These are phyloP conservation scores for Raffaelea ambrosiae DNA, from an alignment of 2,329 filamentous ascomycete genomes.

Conservation along the genomic window DNA sequence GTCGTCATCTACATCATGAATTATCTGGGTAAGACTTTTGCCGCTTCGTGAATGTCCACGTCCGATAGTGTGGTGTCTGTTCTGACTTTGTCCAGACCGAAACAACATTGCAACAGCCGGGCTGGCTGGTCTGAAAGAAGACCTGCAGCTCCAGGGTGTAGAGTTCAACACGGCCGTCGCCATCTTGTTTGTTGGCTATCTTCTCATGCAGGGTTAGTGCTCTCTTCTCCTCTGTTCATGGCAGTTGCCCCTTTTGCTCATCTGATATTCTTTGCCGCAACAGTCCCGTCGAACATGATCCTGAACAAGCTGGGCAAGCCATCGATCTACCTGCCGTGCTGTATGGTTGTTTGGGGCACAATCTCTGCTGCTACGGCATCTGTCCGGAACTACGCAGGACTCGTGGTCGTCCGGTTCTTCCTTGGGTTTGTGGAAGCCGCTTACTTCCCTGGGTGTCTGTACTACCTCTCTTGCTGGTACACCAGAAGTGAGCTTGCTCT, in stretches of 20 bases:
- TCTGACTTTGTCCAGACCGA: too few relatives aligned
- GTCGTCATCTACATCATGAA: slow-evolving; percentile 21
- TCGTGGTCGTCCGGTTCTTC: neutral
- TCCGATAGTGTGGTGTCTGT: too few relatives aligned
- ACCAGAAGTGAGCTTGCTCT: slow-evolving; percentile 21
- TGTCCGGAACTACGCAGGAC: neutral
- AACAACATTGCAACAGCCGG: slow-evolving; percentile 24
- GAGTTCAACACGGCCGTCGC: slow-evolving; percentile 7
- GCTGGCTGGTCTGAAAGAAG: slow-evolving; percentile 16
- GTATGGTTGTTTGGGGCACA: slow-evolving; percentile 15
- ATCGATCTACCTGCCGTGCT: slow-evolving; percentile 2
- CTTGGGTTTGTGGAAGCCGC: slow-evolving; percentile 10
- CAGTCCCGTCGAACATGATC: slow-evolving; percentile 2
- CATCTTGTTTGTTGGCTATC: slow-evolving; percentile 7
- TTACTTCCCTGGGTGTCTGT: slow-evolving; percentile 5
- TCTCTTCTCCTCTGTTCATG: too few relatives aligned
- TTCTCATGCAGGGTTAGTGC: slow-evolving; percentile 4
- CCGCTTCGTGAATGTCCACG: too few relatives aligned
- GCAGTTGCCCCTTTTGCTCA: too few relatives aligned
- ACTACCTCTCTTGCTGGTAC: slow-evolving; percentile 22
- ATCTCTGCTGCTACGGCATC: slow-evolving; percentile 18
- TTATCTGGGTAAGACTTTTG: slow-evolving; percentile 18
- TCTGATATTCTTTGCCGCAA: neutral
- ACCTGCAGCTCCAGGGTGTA: slow-evolving; percentile 4
- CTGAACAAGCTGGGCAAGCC: neutral